phyloP scores from a whole-genome alignment of 257 asterid genomes.

The Jacaranda copaia region DNA sequence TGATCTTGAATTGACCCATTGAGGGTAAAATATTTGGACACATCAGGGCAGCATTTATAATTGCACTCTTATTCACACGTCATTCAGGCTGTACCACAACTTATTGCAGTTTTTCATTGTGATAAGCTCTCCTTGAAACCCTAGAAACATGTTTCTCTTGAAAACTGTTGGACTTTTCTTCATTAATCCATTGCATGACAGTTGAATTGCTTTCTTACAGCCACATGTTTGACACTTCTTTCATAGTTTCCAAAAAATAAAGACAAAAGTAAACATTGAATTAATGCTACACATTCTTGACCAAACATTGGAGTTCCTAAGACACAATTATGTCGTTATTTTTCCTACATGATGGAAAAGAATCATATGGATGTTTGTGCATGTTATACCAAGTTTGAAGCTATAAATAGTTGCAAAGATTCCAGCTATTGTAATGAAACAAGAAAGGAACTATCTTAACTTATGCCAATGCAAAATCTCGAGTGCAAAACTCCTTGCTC shows the following conservation, averaged over 20 bases:
- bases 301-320: neutral
- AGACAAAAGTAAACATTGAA: neutral
- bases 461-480: no score
- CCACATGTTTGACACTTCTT: neutral
- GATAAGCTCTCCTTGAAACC: neutral
- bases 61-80: neutral
- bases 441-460: no score
- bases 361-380: neutral
- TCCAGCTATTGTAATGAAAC: no score
- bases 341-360: neutral
- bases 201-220: neutral
- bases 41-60: constrained; percentile 4
- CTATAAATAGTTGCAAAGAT: no score
- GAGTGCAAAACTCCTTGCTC: no score
- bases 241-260: neutral
- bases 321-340: neutral
- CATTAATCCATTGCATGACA: neutral
- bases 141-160: neutral
- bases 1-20: neutral
- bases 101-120: neutral
- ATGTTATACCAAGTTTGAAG: neutral
- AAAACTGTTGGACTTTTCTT: neutral
- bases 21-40: constrained; percentile 9
- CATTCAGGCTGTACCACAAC: constrained; percentile 8
- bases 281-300: neutral